Percentiles rank a stretch among this genome's conserved stretches.
Conservation (phyloP, 257 asterid species). For the Euphrasia confusa region DNA sequence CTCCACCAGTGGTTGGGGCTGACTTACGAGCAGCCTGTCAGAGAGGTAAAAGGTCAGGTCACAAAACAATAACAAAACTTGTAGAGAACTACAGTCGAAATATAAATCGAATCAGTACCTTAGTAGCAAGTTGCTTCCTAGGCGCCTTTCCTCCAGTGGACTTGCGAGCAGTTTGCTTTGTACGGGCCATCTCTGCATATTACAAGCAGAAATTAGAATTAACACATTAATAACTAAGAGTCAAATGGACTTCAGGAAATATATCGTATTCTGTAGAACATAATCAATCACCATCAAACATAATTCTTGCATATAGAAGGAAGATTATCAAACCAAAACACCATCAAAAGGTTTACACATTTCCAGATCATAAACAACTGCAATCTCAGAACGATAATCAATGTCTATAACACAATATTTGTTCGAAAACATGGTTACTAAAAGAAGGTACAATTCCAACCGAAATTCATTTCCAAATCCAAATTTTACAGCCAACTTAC, state of each 20-base stretch:
- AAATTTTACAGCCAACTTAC: background rate
- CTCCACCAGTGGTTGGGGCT: slow-evolving; percentile 63
- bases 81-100: background rate
- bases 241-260: background rate
- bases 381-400: no score
- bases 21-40: slow-evolving; percentile 58
- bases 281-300: background rate
- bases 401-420: no score
- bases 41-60: background rate
- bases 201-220: background rate
- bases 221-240: background rate
- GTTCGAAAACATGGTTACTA: no score
- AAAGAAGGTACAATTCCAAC: no score
- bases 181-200: slow-evolving; percentile 52
- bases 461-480: background rate
- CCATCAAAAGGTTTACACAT: no score
- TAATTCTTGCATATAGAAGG: background rate
- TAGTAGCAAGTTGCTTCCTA: slow-evolving; percentile 59
- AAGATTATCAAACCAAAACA: background rate
- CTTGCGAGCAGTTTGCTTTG: slow-evolving; percentile 64
- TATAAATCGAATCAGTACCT: slow-evolving; percentile 23
- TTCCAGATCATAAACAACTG: no score
- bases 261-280: background rate
- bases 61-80: background rate
- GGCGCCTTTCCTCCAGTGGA: slow-evolving; percentile 66